Evolutionary conservation across 1,284 basidiomycete genomes (phyloP).

Genomic region (Pseudozyma pruni): DNA sequence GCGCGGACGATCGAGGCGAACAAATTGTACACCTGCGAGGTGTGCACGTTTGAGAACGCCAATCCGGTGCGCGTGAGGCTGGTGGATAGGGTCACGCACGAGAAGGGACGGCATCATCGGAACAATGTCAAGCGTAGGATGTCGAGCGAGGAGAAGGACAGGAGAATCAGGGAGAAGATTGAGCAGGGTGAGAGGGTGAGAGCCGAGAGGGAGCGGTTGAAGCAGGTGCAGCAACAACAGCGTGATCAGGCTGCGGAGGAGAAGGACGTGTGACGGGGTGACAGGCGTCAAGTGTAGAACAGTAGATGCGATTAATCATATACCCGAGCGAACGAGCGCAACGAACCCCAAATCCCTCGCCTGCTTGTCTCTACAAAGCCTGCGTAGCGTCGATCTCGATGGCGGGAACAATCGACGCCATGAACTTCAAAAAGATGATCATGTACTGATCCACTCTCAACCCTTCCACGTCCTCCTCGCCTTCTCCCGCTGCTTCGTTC

Average conservation of each 20-base stretch:
- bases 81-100: slow-evolving; percentile 74
- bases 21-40: slow-evolving; percentile 71
- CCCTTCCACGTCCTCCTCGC: slow-evolving; percentile 47
- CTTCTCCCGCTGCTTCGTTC: slow-evolving; percentile 4
- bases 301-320: not conserved
- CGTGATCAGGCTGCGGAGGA: not conserved
- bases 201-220: slow-evolving; percentile 1
- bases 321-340: slow-evolving; percentile 29
- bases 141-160: slow-evolving; percentile 10
- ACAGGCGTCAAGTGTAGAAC: not conserved
- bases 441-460: slow-evolving; percentile 66
- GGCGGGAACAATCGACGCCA: slow-evolving; percentile 65
- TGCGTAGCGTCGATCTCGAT: slow-evolving; percentile 67
- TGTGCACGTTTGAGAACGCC: slow-evolving; percentile 76
- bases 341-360: not conserved
- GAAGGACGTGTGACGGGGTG: not conserved
- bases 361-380: slow-evolving; percentile 33
- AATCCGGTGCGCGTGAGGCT: slow-evolving; percentile 81
- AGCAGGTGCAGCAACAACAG: not conserved
- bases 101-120: slow-evolving; percentile 19
- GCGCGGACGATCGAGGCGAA: slow-evolving; percentile 33
- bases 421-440: slow-evolving; percentile 67
- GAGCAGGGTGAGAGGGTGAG: not conserved
- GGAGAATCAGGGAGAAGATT: slow-evolving; percentile 11
- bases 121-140: slow-evolving; percentile 24